Conservation (phyloP, 805 yeast genomes). For the Jamesozyma jinghongensis region DNA sequence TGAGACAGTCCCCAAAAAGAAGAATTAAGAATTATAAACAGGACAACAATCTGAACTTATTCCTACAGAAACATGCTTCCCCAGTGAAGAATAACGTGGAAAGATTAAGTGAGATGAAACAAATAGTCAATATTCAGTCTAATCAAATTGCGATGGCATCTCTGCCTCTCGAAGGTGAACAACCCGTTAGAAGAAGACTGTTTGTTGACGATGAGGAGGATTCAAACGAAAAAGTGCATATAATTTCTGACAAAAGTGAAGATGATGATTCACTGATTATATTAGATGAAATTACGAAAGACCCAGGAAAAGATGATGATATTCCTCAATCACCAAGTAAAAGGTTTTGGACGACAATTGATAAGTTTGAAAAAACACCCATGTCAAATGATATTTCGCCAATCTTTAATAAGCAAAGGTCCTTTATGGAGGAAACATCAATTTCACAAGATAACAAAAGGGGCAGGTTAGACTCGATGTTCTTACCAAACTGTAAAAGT, state of each 20-base stretch:
- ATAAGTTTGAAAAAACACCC: neutral
- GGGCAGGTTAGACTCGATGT: too few species aligned
- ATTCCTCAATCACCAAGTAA: constrained; percentile 1
- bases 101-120: constrained; percentile 7
- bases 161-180: too few species aligned
- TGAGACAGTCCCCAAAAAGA: constrained; percentile 7
- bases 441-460: neutral
- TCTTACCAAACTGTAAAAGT: too few species aligned
- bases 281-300: constrained; percentile 8
- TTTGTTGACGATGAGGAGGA: constrained; percentile 17
- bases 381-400: neutral
- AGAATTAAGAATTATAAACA: constrained; percentile 9
- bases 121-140: too few species aligned
- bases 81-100: constrained; percentile 10
- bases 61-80: constrained; percentile 16
- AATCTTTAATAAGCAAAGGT: neutral
- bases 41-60: constrained; percentile 20
- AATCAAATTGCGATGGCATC: too few species aligned
- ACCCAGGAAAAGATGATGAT: neutral
- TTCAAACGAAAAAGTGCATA: neutral
- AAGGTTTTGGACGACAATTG: neutral
- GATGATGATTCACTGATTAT: constrained; percentile 16
- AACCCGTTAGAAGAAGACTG: constrained; percentile 12
- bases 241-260: constrained; percentile 1
- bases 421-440: neutral